Base-by-base conservation (phyloP, 768 basidiomycete genomes). In the Boletus fagicola region DNA sequence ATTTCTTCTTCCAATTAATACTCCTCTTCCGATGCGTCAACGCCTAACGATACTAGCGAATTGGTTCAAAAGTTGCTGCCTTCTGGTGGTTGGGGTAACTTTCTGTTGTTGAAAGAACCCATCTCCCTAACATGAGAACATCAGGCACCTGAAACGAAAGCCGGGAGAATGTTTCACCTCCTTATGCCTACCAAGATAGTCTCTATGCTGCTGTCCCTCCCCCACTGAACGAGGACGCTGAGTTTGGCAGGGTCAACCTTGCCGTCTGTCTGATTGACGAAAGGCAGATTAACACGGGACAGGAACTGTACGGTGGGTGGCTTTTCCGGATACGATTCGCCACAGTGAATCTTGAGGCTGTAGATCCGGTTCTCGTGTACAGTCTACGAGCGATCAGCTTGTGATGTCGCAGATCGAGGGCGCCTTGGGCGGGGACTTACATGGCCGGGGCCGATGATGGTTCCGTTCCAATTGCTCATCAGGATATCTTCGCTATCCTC, bases 331-430 rank as follows among this genome's bases (percentile, higher is more conserved):
- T 94, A 94, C 4, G 68, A 54, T 2, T 82, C 76, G 49, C 85
- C 90, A 66, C 96, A 98, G 67, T 79, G 77, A 70, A 99, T 95
- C 77, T 88, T 90, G 67, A 99, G 83, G 51, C 86, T 88, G 83
- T 98, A 99, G 76, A 98, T 99, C 53, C 97, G 85, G 77, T 98
- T 99, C 83, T 99, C 96, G 75, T 98, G 94, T 5, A 96, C 93
- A 24, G 94, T 96, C 92, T 96, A 64, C 10, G n/a, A 13, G 42
- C 24, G 63, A 62, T 66, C 48, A 65, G 60, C 30, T 16, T 22
- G 18, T 60, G 60, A 61, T 63, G 52, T 44, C 56, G 28, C 50
- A 42, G 60, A 53, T 61, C 56, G 53, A 53, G 42, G 52, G 20
- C 20, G 36, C 28, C 44, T 46, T 36, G 22, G 30, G 30, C 9